Conservation (phyloP, 345 rosid genomes). For the Odontarrhena argentea region DNA sequence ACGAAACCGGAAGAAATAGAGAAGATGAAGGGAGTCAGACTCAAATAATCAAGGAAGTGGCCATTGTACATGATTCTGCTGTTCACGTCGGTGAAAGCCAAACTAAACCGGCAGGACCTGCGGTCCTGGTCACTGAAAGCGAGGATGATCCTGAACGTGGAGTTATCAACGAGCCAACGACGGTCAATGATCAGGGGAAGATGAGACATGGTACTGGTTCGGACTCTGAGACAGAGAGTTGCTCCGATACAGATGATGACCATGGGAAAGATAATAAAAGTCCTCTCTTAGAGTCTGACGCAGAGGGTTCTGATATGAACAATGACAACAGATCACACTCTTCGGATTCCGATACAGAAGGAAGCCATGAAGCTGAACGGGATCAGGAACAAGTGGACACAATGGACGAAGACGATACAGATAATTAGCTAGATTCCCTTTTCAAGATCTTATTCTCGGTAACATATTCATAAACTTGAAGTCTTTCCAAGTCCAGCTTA, state of each 20-base stretch:
- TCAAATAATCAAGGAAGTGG: constrained; percentile 39
- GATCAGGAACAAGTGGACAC: constrained; percentile 41
- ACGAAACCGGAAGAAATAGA: constrained; percentile 58
- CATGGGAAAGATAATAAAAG: constrained; percentile 43
- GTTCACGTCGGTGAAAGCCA: constrained; percentile 63
- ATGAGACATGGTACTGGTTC: constrained; percentile 47
- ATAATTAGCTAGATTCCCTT: constrained; percentile 45
- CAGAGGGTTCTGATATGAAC: constrained; percentile 45
- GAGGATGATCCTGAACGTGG: constrained; percentile 44
- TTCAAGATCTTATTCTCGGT: constrained; percentile 36
- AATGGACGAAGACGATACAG: constrained; percentile 66
- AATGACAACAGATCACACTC: constrained; percentile 34
- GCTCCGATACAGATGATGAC: constrained; percentile 45
- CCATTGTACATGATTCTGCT: constrained; percentile 47
- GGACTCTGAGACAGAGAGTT: constrained; percentile 60
- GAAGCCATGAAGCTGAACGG: constrained; percentile 39
- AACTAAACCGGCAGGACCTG: constrained; percentile 49
- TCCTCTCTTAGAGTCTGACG: constrained; percentile 53
- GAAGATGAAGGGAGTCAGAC: constrained; percentile 50
- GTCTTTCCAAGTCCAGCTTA: constrained; percentile 8
- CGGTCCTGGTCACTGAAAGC: constrained; percentile 37
- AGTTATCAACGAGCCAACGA: constrained; percentile 63
- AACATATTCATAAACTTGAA: constrained; percentile 20
- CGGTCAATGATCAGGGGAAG: constrained; percentile 45
- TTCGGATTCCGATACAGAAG: constrained; percentile 55